phyloP scores from a whole-genome alignment of 352 stramenopile species.

The Phytophthora niederhauseri region DNA sequence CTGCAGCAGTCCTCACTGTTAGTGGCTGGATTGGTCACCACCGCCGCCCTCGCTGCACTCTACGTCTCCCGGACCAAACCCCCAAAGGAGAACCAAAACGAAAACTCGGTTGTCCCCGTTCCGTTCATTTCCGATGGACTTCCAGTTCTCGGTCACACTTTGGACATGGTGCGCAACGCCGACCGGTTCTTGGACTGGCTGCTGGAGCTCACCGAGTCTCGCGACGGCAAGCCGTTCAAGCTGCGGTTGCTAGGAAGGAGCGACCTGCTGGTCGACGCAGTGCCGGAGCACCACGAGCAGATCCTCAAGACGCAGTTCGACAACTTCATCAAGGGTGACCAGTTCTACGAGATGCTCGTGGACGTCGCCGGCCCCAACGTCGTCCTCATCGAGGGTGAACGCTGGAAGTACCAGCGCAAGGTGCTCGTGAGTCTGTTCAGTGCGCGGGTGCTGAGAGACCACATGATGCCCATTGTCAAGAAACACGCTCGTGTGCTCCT shows the following conservation, averaged over 20 bases:
- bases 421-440: constrained; percentile 23
- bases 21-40: neutral
- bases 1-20: neutral
- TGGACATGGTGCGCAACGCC: neutral
- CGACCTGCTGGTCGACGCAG: neutral
- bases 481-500: neutral
- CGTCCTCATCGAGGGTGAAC: constrained; percentile 37
- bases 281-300: neutral
- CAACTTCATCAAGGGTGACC: neutral
- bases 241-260: neutral
- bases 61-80: neutral
- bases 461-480: constrained; percentile 5
- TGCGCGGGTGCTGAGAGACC: constrained; percentile 5
- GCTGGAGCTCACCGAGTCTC: neutral
- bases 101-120: neutral
- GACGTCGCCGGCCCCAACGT: neutral
- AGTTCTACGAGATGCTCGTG: neutral
- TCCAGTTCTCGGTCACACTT: neutral
- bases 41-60: neutral
- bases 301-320: neutral
- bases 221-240: neutral
- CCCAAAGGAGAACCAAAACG: neutral
- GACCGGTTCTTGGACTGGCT: neutral
- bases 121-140: neutral
- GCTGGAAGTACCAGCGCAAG: constrained; percentile 38